Evolutionary conservation across 2,329 filamentous ascomycete genomes (phyloP).

Genomic region (Ciborinia camelliae): DNA sequence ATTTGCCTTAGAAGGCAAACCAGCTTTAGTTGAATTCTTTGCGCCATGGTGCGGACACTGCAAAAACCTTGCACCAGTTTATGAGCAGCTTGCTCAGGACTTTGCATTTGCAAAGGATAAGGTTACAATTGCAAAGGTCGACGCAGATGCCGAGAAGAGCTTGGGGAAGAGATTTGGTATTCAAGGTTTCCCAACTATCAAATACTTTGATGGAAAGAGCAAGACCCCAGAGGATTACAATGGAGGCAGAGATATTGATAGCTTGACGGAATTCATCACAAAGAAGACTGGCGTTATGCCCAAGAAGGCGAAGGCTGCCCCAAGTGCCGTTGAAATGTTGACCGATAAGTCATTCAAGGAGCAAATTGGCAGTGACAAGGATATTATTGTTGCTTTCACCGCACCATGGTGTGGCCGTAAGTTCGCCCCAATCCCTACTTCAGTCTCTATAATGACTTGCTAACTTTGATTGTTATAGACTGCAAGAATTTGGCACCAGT

Average conservation of each 20-base stretch:
- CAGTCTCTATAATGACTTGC: not conserved
- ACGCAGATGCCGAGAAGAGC: conserved; percentile 83
- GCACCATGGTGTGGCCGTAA: conserved; percentile 97
- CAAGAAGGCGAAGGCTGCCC: conserved; percentile 67
- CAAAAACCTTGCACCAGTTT: conserved; percentile 93
- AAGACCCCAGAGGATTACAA: conserved; percentile 81
- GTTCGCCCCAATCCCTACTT: conserved; percentile 17
- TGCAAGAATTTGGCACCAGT: conserved; percentile 91
- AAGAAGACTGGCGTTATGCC: conserved; percentile 84
- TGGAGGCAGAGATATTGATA: conserved; percentile 83
- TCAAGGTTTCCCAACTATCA: conserved; percentile 93
- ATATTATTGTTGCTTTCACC: conserved; percentile 93
- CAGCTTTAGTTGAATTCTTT: conserved; percentile 96
- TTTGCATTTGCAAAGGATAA: conserved; percentile 70
- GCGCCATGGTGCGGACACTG: conserved; percentile 99
- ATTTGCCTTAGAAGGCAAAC: conserved; percentile 86
- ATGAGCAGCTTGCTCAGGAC: conserved; percentile 78
- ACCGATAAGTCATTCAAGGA: conserved; percentile 75
- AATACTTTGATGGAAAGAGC: conserved; percentile 96
- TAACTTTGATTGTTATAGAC: conserved; percentile 54
- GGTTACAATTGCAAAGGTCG: conserved; percentile 90
- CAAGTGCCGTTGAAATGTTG: conserved; percentile 75
- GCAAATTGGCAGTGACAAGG: conserved; percentile 77
- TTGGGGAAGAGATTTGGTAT: conserved; percentile 84
- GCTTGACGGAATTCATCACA: conserved; percentile 72